Percentiles rank a stretch among this genome's conserved stretches.
Evolutionary conservation across 1,284 basidiomycete genomes (phyloP).

Genomic region (Sanghuangporus baumii): DNA sequence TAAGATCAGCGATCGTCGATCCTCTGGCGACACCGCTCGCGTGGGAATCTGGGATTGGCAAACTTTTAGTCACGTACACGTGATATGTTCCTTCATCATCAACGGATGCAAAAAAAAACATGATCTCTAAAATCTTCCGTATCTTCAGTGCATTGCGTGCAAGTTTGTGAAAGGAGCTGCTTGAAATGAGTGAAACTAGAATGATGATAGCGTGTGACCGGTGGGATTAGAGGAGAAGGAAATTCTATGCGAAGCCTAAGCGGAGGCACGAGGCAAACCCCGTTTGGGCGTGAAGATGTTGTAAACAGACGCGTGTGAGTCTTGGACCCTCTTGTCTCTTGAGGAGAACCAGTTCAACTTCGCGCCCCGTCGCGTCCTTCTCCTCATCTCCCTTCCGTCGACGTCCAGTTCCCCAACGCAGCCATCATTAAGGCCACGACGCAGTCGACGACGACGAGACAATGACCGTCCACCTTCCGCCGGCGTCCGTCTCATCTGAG

Average conservation of each 20-base stretch:
- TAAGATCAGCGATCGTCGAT: background rate
- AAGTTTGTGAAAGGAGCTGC: background rate
- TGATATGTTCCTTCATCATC: background rate
- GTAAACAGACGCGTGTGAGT: conserved; percentile 1
- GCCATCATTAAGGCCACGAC: conserved; percentile 3
- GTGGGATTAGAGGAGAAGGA: background rate
- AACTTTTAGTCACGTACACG: background rate
- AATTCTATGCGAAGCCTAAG: background rate
- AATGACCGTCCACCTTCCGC: conserved; percentile 4
- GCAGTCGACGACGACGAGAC: conserved; percentile 7
- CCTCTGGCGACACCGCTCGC: background rate
- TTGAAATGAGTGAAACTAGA: background rate
- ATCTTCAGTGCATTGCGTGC: background rate
- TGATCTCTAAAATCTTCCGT: background rate
- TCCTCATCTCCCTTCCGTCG: background rate
- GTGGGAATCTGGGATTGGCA: background rate
- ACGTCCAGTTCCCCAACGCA: background rate
- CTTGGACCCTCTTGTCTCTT: background rate
- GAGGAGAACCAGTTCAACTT: background rate
- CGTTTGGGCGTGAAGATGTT: conserved; percentile 2
- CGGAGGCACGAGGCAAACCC: conserved; percentile 1
- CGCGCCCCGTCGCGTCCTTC: background rate
- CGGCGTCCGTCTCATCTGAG: conserved; percentile 26
- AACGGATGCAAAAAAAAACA: background rate
- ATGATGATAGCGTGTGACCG: background rate